Base-by-base conservation (phyloP, 108 stramenopile species). In the Nitzschia sp. region DNA sequence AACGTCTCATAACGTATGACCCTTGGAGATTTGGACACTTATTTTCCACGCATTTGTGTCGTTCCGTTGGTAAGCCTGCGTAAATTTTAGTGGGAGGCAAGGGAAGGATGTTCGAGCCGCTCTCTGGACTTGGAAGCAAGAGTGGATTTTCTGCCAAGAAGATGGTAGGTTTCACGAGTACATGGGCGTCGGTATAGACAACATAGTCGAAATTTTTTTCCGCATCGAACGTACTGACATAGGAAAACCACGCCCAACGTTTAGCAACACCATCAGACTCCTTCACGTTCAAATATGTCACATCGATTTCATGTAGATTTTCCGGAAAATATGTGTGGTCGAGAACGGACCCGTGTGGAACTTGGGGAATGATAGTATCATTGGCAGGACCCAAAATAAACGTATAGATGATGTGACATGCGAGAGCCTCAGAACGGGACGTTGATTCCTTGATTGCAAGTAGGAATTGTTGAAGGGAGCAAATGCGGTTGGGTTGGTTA, bases 1-100 rank as follows among this genome's bases (percentile, higher is more conserved):
- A 65, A n/a, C 63, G 63, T 39, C 63, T 48, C 63, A 65, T 65
- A 11, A 65, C 51, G 20, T 22, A 46, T 17, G 51, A 34, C 1
- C 63, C 44, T 5, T 52, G 11, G 12, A 65, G 41, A 15, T 19
- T 29, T 9, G 51, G 12, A 53, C 63, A 65, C n/a, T 53, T 65
- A 9, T 26, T 65, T 8, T 26, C 11, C 0, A 6, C 25, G 22
- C 63, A 65, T 9, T 52, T 29, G 12, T 15, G 17, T 20, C 52
- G 51, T 3, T 22, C 11, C 10, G 7, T 53, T 37, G 29, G 51
- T 26, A 51, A 19, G 0, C 63, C 63, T 17, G 42, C 63, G 29
- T 65, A 65, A 15, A 53, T 65, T 1, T n/a, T 11, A 2, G 8
- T 3, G 2, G 2, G 44, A 10, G 61, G 9, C 21, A 46, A 12